Percentiles rank a stretch among this genome's conserved stretches.
These are phyloP conservation scores for Bonnemaisonia californica DNA, from an alignment of 31 red algal species.

Conservation along the genomic window DNA sequence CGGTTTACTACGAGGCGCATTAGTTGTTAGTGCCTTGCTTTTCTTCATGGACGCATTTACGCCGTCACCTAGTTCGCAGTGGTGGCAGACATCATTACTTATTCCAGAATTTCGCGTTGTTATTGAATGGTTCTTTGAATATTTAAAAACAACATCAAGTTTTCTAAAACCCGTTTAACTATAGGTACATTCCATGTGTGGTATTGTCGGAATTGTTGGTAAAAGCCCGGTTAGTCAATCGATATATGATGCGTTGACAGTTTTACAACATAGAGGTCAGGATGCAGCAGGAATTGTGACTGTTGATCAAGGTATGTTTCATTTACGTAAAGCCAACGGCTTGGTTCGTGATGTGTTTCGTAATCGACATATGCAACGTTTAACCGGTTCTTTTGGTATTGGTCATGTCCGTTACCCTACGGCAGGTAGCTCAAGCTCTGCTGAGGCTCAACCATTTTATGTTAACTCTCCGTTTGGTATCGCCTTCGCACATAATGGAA, in stretches of 20 bases:
- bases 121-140: no score
- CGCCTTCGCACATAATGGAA: constrained; percentile 97
- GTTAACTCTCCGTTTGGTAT: constrained; percentile 76
- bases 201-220: no score
- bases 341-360: constrained; percentile 96
- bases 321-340: constrained; percentile 86
- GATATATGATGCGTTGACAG: constrained; percentile 87
- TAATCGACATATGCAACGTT: constrained; percentile 34
- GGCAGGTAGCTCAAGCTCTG: constrained; percentile 74
- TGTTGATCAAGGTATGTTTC: constrained; percentile 23
- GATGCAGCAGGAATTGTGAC: constrained; percentile 95
- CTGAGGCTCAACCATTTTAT: constrained; percentile 93
- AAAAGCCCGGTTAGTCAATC: no score
- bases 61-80: no score
- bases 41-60: no score
- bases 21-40: no score
- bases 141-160: no score
- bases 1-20: no score
- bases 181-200: no score
- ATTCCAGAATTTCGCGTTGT: no score
- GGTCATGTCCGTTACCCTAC: constrained; percentile 96
- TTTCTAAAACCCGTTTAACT: no score
- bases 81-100: no score
- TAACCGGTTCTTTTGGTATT: constrained; percentile 72
- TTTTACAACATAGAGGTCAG: constrained; percentile 97